Evolutionary conservation across 2,329 filamentous ascomycete genomes (phyloP), one percentile per base, ranked within the genome.

Genomic region (Grosmannia clavigera): DNA sequence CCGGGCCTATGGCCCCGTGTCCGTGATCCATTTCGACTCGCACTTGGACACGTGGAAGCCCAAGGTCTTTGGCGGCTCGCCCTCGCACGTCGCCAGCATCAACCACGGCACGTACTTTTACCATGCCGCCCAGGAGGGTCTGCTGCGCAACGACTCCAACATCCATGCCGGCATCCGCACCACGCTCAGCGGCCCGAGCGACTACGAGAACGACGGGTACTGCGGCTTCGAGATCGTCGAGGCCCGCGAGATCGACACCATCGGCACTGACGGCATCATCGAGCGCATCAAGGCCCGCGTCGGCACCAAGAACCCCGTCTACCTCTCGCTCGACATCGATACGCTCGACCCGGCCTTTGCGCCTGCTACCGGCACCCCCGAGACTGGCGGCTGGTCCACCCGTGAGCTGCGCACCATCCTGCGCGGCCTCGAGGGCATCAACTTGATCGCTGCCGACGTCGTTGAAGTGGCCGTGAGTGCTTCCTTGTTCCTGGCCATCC

Each of bases 61-160:
- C 52, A 92, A 92, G 70, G 90, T 94, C 31, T 95, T 95, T 66
- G 90, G 90, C 58, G 90, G 89, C 35, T 85, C 87, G 0, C 89
- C 90, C 0, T 87, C 83, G 33, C 81, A 91, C 62, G 82, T 85
- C 48, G 89, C 90, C 25, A 80, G 80, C 64, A 85, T 95, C 74
- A 95, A 94, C 74, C 88, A 94, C 74, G 90, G 90, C 51, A 94
- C 89, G 1, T 94, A 94, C 76, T 95, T 95, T 74, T 94, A 86
- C 74, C 88, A 92, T 70, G 90, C 89, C 0, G 75, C 86, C 0
- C 82, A 85, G 73, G 88, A 94, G 70, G 90, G 90, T 3, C 77
- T 94, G 19, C 77, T 95, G 25, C 79, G 79, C 63, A 95, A 94
- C 69, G 87, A 94, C 75, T 87, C 83, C 65, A 92, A 91, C 73